Evolutionary conservation across 2,329 filamentous ascomycete species (phyloP), one percentile per base, ranked within the genome.

Genomic region (Botrytis hyacinthi): DNA sequence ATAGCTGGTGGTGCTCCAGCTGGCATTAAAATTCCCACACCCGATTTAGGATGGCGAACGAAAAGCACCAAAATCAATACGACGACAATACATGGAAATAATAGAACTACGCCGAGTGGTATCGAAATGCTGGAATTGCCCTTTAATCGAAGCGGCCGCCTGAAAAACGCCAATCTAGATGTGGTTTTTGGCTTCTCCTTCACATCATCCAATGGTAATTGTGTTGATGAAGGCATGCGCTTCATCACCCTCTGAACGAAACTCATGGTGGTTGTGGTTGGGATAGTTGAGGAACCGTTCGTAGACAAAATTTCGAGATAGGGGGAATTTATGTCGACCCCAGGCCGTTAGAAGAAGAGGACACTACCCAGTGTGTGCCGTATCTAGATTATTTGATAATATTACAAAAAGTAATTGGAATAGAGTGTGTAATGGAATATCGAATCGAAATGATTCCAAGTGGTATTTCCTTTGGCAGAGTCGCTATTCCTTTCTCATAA

Each of bases 91-190:
- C 92, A 90, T 77, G 96, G 96, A 82, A 98, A 98, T 78, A 98
- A 86, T 77, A 99, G 88, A 78, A 98, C 94, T 81, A 98, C 90
- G 78, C 95, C 95, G 70, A 99, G 86, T 40, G 96, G 96, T 81
- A 98, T 91, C 70, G 95, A 97, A 82, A 98, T 90, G 80, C 92
- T 93, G 72, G 95, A 98, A 83, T 97, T 97, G 80, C 94, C 93
- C 84, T 91, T 92, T 85, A 99, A 85, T 78, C 95, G 91, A 86
- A 99, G 89, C 70, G 95, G 93, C 81, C 93, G 89, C 78, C 91
- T 88, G 82, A 98, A 93, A 83, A 98, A 97, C 75, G 92, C 91
- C 80, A 97, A 86, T 79, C 86, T 85, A 29, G 88, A 81, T 60
- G 77, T 75, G 77, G 71, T 78, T 78, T 76, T 79, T 78, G 74